Evolutionary conservation across 2,329 filamentous ascomycete genomes (phyloP).

Genomic region (Botrytis medusae): DNA sequence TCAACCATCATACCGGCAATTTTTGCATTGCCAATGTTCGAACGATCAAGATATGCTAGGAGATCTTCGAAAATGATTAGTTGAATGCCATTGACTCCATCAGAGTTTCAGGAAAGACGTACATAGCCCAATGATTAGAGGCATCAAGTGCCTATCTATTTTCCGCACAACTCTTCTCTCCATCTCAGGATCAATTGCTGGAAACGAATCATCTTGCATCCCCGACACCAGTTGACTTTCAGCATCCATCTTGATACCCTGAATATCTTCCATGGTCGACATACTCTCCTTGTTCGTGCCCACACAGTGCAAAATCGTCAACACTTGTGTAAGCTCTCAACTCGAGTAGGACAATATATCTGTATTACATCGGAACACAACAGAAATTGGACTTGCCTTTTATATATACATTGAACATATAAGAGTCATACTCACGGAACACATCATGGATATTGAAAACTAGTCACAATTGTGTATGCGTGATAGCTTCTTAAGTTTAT

Average conservation of each 20-base stretch:
- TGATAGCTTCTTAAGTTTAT: neutral
- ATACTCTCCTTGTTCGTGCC: neutral
- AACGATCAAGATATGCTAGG: slow-evolving; percentile 49
- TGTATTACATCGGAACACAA: slow-evolving; percentile 8
- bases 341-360: neutral
- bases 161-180: slow-evolving; percentile 56
- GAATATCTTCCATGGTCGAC: neutral
- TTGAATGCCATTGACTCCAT: neutral
- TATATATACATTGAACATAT: neutral
- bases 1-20: slow-evolving; percentile 54
- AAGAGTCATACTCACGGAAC: neutral
- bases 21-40: slow-evolving; percentile 54
- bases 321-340: neutral
- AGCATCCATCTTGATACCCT: neutral
- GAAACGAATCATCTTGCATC: neutral
- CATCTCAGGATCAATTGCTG: slow-evolving; percentile 23
- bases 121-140: slow-evolving; percentile 30
- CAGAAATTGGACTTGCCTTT: neutral
- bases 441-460: neutral
- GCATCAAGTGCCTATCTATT: slow-evolving; percentile 59
- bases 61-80: slow-evolving; percentile 41
- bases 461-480: neutral
- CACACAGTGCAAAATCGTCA: neutral
- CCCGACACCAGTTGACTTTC: neutral
- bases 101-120: neutral